Evolutionary conservation across 176 grass and related monocot genomes (phyloP), one percentile per base, ranked within the genome.

Genomic region (Rhipidocladum racemiflorum): DNA sequence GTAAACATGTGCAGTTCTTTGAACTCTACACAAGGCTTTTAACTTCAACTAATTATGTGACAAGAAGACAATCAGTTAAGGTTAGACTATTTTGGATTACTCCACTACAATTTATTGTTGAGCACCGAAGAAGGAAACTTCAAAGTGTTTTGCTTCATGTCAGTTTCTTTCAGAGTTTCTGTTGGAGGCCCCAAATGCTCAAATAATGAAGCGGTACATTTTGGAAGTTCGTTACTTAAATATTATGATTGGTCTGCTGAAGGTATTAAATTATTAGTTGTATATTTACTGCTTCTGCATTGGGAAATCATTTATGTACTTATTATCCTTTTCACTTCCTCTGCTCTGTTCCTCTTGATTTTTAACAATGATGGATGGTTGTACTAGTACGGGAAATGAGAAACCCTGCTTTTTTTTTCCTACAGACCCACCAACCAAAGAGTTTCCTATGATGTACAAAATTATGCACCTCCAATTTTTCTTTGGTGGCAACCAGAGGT

Each of bases 131-230:
- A 78, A 61, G 10, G 44, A 73, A 64, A 39, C 69, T 70, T 28
- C 51, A 66, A 81, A 79, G n/a, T 65, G 1, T 75, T 61, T 76
- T 77, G 18, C 18, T 76, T 38, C 11, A 20, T 91, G 56, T 42
- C 88, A 99, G 97, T 93, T 99, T 90, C 92, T 95, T 73, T 98
- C 95, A 51, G 95, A 98, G 76, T 98, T 98, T 87, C 88, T 98
- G 35, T 84, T 98, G 88, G 95, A 93, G 73, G 71, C 88, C 32
- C 87, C 93, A 61, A 99, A 99, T 90, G 61, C 91, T 78, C 97
- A 93, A 89, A 95, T 95, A 83, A 96, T 99, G 97, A 99, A 99
- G 85, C 85, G 89, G 44, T 99, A 92, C 74, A 93, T 99, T 91
- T 66, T 90, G 70, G 97, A 99, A 86, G 89, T 93, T 78, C 79